Percentiles rank a stretch among this genome's conserved stretches.
Conservation (phyloP, 2,329 filamentous ascomycete genomes). For the Apiospora phragmitis region DNA sequence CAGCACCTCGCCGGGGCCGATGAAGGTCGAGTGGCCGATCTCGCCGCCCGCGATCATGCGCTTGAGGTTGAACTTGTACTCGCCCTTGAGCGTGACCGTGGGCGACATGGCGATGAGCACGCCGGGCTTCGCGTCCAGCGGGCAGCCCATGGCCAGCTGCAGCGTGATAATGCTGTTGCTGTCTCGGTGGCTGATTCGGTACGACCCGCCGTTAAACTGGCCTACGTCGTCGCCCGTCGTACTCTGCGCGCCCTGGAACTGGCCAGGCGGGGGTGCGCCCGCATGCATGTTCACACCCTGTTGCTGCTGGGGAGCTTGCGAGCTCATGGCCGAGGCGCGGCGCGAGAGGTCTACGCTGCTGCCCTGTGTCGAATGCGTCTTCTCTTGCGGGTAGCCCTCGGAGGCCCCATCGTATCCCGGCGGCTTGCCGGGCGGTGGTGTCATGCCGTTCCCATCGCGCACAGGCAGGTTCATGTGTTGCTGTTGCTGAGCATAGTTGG, state of each 20-base stretch:
- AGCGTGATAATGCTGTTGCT: constrained; percentile 87
- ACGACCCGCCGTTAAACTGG: constrained; percentile 96
- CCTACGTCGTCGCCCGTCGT: constrained; percentile 80
- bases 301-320: constrained; percentile 5
- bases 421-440: constrained; percentile 23
- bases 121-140: constrained; percentile 77
- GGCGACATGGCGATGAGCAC: constrained; percentile 96
- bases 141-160: constrained; percentile 87
- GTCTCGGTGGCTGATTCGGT: constrained; percentile 88
- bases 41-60: constrained; percentile 86
- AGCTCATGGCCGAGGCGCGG: constrained; percentile 17
- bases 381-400: constrained; percentile 34
- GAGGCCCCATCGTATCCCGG: constrained; percentile 26
- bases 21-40: constrained; percentile 76
- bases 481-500: background rate
- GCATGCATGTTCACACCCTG: constrained; percentile 29
- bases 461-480: constrained; percentile 28
- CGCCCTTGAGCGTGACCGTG: constrained; percentile 79
- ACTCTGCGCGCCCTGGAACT: constrained; percentile 62
- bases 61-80: constrained; percentile 83
- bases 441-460: constrained; percentile 35
- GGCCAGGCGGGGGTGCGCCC: constrained; percentile 44
- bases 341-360: constrained; percentile 18
- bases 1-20: constrained; percentile 87
- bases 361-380: constrained; percentile 21